Base-by-base conservation (phyloP, 2,329 filamentous ascomycete genomes). In the Venturia nashicola region DNA sequence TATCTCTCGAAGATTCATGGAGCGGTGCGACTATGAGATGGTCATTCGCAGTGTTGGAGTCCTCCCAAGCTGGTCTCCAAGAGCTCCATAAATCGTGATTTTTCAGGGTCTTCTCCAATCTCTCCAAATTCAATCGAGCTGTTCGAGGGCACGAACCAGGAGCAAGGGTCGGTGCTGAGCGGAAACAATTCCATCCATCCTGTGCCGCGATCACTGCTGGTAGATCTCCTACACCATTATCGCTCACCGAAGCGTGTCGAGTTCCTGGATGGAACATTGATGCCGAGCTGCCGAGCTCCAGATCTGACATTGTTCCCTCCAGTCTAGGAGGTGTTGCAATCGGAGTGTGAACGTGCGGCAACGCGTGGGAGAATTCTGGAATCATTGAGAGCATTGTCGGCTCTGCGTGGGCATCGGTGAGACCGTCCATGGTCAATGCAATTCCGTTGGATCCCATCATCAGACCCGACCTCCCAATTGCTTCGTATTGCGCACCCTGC, bases 1-100 rank as follows among this genome's bases (percentile, higher is more conserved):
- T 86, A 71, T 90, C 87, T 40, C 86, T 80, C 2, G 85, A 86
- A 55, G 80, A 75, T 64, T 81, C 80, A 57, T 80, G 78, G 60
- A 82, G 70, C 43, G 76, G 78, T 69, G 79, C 76, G 14, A 81
- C 78, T 5, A 73, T 73, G 51, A 82, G 71, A 51, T 76, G 74
- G 39, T 80, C 77, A 42, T 76, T 76, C 23, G 77, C 73, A 61
- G 78, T 76, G 63, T 81, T 79, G 8, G 74, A 68, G 40, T 82
- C 79, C 59, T 81, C 75, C 74, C 78, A 79, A 14, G 75, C 71
- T n/a, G 79, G 78, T 54, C 73, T 74, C 80, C 80, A 82, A 46
- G 72, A 78, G 65, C 76, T 77, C 80, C 80, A 82, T 5, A 75
- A 75, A 65, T 81, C 78, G 60, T 81, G 78, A 66, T 80, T 80